Percentiles rank a stretch among this genome's conserved stretches.
Conservation (phyloP, 495 filamentous ascomycete genomes). For the Aspergillus indologenus region DNA sequence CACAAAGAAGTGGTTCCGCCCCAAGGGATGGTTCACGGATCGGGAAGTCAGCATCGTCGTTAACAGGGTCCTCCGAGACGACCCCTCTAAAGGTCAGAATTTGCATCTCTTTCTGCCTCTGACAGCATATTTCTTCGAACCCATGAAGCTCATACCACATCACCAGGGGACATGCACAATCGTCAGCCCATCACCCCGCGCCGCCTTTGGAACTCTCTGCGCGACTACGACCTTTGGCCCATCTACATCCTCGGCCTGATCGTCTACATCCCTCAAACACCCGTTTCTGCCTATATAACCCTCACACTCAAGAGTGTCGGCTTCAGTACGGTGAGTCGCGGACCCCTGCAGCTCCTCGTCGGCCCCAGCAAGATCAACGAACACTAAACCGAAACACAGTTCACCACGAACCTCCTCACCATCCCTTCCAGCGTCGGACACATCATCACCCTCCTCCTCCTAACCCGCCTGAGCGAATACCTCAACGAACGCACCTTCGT, state of each 20-base stretch:
- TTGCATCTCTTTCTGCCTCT: not conserved
- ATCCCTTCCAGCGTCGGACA: constrained; percentile 49
- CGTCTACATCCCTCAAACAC: constrained; percentile 46
- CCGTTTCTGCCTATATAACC: constrained; percentile 46
- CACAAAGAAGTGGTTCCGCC: constrained; percentile 53
- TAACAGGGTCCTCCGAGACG: constrained; percentile 61
- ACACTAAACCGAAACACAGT: constrained; percentile 4
- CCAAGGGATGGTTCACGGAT: constrained; percentile 60
- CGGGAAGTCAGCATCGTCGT: constrained; percentile 59
- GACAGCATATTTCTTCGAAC: not conserved
- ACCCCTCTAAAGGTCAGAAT: constrained; percentile 54
- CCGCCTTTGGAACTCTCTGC: constrained; percentile 42
- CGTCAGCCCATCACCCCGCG: constrained; percentile 44
- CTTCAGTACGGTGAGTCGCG: constrained; percentile 40
- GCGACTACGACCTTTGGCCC: constrained; percentile 57
- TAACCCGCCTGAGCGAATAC: constrained; percentile 44
- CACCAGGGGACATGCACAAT: constrained; percentile 53
- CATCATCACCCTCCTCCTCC: constrained; percentile 27
- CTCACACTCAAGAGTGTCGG: constrained; percentile 49
- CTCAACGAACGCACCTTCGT: constrained; percentile 47
- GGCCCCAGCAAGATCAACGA: not conserved
- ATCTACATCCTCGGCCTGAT: constrained; percentile 52
- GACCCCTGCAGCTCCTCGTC: constrained; percentile 12
- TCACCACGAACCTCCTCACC: constrained; percentile 56
- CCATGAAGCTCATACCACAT: not conserved